Percentiles rank a stretch among this genome's conserved stretches.
These are phyloP conservation scores for Haematococcus lacustris DNA, from an alignment of 139 green algal species.

Conservation along the genomic window DNA sequence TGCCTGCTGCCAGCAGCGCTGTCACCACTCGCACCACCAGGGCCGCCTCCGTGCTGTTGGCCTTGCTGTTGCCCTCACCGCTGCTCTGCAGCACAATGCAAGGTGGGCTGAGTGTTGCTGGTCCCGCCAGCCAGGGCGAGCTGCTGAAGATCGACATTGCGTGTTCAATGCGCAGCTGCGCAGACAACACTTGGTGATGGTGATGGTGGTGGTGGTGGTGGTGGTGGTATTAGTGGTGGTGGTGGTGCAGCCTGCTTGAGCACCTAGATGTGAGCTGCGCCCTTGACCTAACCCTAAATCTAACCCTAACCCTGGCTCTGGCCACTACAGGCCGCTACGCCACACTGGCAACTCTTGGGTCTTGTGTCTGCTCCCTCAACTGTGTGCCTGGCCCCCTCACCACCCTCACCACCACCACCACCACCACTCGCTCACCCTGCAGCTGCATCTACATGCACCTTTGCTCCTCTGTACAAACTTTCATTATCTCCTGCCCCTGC, in stretches of 20 bases:
- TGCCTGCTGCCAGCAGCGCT: slow-evolving; percentile 38
- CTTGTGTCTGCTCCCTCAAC: no score
- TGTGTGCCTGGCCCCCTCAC: background rate
- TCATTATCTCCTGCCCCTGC: background rate
- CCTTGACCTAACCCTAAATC: no score
- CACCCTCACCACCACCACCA: background rate
- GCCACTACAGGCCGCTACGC: no score
- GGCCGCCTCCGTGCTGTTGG: slow-evolving; percentile 55
- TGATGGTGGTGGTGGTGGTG: background rate
- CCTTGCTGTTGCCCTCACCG: slow-evolving; percentile 19
- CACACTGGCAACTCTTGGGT: no score
- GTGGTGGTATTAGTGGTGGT: no score
- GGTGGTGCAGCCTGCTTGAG: background rate
- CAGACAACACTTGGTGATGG: background rate
- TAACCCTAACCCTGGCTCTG: no score
- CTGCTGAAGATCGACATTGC: background rate
- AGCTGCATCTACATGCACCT: background rate
- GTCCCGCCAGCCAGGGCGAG: background rate
- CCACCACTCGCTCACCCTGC: background rate
- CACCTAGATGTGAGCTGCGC: background rate
- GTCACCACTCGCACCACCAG: slow-evolving; percentile 42
- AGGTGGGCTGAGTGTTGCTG: background rate
- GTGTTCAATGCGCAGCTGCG: background rate
- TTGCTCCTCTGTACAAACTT: background rate
- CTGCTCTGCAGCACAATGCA: background rate